Percentiles rank a stretch among this genome's conserved stretches.
phyloP scores from a whole-genome alignment of 1,284 basidiomycete genomes.

The Rhodotorula sp. region DNA sequence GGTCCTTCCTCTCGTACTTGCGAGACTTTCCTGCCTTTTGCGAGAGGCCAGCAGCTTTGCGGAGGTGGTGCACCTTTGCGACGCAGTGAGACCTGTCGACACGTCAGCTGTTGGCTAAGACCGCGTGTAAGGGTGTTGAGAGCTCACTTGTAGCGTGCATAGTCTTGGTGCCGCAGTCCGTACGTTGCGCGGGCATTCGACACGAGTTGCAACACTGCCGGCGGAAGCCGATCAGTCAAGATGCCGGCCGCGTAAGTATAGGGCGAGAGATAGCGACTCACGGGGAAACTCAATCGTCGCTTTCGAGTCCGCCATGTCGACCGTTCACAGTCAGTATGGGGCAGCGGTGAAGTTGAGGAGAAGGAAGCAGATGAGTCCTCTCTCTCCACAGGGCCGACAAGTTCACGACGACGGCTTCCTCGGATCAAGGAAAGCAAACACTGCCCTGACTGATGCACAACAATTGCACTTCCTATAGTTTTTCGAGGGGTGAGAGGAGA shows the following conservation, averaged over 20 bases:
- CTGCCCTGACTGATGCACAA: background rate
- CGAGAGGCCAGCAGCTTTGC: constrained; percentile 29
- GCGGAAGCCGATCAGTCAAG: background rate
- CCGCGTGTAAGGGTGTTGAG: rapidly evolving
- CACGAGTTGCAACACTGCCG: constrained; percentile 48
- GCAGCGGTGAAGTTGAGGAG: no score
- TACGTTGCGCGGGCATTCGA: constrained; percentile 42
- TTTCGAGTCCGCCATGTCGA: background rate
- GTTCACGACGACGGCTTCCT: no score
- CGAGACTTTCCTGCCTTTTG: constrained; percentile 55
- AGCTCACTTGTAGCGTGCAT: constrained; percentile 40
- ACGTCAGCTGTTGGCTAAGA: background rate
- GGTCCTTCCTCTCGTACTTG: constrained; percentile 60
- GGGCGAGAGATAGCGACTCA: background rate
- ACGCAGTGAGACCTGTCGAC: constrained; percentile 34
- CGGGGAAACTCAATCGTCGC: background rate
- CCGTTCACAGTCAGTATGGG: no score
- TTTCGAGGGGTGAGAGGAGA: background rate
- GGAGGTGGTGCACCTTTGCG: constrained; percentile 39
- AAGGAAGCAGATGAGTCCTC: no score
- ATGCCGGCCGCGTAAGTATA: no score
- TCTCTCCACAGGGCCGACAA: no score
- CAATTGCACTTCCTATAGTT: background rate
- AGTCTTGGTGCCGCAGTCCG: constrained; percentile 44
- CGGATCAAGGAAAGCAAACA: no score